Base-by-base conservation (phyloP, 2,329 filamentous ascomycete species). In the Monilinia laxa region DNA sequence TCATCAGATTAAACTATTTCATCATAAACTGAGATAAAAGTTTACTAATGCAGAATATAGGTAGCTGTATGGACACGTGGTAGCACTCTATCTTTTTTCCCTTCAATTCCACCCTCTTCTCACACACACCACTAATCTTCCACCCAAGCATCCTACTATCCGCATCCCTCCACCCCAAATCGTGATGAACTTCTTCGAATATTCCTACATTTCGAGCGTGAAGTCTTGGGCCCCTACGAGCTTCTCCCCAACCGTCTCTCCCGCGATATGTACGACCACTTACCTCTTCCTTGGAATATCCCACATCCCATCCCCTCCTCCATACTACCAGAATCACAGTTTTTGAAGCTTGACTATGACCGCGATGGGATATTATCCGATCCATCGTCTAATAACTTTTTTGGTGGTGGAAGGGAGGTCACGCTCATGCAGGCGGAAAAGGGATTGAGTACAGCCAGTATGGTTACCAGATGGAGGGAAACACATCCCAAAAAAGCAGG, bases 281-380 rank as follows among this genome's bases (percentile, higher is more conserved):
- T 84, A 0, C 62, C 68, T 3, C 70, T 84, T 9, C 82, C 82
- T 0, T 85, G 83, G 82, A 73, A 73, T 10, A 49, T 78, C 12
- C 69, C 70, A 2, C 67, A 70, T 1, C 65, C 74, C 1, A 71
- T 76, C 0, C 40, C 69, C 3, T 71, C 67, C 3, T 31, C 57
- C 42, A 35, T 47, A 16, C 78, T 83, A 71, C 71, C 76, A 0
- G 54, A 76, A 68, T 66, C 63, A 0, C 68, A 71, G 1, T 81
- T 78, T 60, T 62, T 76, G 31, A 75, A 78, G 14, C 73, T 72
- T 52, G 76, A 78, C 5, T 81, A 77, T 76, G 74, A 79, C 42
- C 68, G 72, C 5, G 74, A 77, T 42, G 77, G 76, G 0, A 60
- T 75, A 3, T 67, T 73, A 11, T 71, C 67, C 14, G 68, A 75